Evolutionary conservation across 1,284 basidiomycete species (phyloP), one percentile per base, ranked within the genome.

Genomic region (Puccinia novopanici): DNA sequence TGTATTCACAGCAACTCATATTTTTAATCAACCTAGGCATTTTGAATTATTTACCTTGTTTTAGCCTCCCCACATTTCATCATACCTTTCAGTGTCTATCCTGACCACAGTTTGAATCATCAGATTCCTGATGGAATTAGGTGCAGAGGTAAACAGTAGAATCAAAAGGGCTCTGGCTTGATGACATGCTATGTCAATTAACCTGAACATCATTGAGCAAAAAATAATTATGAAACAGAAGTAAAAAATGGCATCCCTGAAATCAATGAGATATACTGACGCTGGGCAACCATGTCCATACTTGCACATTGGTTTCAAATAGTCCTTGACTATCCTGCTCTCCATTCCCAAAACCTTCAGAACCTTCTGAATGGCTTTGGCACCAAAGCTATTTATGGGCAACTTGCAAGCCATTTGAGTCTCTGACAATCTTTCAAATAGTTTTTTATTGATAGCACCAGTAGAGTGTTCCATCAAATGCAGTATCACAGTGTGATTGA

Each of bases 51-150:
- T 0, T 65, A 45, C 5, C 13, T 19, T 37, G 15, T n/a, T n/a
- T n/a, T n/a, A n/a, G n/a, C n/a, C n/a, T n/a, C n/a, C n/a, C n/a
- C n/a, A n/a, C n/a, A n/a, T n/a, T n/a, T n/a, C n/a, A n/a, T n/a
- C n/a, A n/a, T n/a, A n/a, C n/a, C n/a, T n/a, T n/a, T n/a, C 15
- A 45, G 15, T 34, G 19, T 77, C 10, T n/a, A 19, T 34, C n/a
- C 79, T 67, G 45, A 81, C 79, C 61, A 81, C 79, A 70, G 79
- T 81, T 54, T 81, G 79, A 57, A 81, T 81, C 79, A 81, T 81
- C 19, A 81, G 63, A 61, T 81, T 72, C 19, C 79, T 45, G 13
- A 81, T 81, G n/a, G 79, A 63, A 68, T 68, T 74, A 24, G 79
- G 79, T 8, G 79, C 79, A 34, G 79, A 81, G 12, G 79, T 81